A percentile compares a stretch with the other conserved stretches of the same genome.
phyloP scores from a whole-genome alignment of 352 stramenopile species.

The Phytophthora uliginosa region DNA sequence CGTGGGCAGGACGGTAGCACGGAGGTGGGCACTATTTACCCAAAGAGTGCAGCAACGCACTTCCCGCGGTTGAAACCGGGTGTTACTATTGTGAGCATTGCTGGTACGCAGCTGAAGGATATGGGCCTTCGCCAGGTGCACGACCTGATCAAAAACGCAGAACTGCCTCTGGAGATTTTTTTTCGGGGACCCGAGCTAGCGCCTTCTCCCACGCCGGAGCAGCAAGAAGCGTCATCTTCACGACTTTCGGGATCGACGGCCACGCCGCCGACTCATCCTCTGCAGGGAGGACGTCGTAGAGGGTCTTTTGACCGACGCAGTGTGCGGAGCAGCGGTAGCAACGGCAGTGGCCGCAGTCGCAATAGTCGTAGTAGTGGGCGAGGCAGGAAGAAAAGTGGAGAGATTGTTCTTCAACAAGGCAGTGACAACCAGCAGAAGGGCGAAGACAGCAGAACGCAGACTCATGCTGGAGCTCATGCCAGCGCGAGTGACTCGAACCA shows the following conservation, averaged over 20 bases:
- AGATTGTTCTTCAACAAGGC: conserved; percentile 13
- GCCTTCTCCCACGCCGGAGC: conserved; percentile 18
- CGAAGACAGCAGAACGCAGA: neutral
- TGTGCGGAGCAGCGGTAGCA: conserved; percentile 41
- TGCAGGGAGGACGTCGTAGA: conserved; percentile 26
- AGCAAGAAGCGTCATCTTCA: conserved; percentile 22
- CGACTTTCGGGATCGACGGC: conserved; percentile 2
- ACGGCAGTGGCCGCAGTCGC: conserved; percentile 40
- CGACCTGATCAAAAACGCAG: conserved; percentile 84
- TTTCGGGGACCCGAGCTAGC: conserved; percentile 54
- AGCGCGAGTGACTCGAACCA: conserved; percentile 61
- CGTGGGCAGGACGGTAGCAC: conserved; percentile 72
- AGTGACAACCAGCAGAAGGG: conserved; percentile 33
- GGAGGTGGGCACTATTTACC: conserved; percentile 89
- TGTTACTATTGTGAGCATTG: conserved; percentile 83
- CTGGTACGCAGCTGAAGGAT: conserved; percentile 58
- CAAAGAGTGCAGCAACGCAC: conserved; percentile 77
- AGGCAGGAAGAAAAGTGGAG: conserved; percentile 28
- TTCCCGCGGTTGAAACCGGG: conserved; percentile 78
- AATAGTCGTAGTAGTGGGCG: conserved; percentile 38
- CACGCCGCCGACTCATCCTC: conserved; percentile 11
- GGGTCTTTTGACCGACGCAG: conserved; percentile 37
- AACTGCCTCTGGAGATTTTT: conserved; percentile 71
- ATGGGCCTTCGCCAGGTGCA: conserved; percentile 87
- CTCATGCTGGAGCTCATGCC: neutral